phyloP scores from a whole-genome alignment of 2,329 filamentous ascomycete species.

The Colletotrichum aenigma region DNA sequence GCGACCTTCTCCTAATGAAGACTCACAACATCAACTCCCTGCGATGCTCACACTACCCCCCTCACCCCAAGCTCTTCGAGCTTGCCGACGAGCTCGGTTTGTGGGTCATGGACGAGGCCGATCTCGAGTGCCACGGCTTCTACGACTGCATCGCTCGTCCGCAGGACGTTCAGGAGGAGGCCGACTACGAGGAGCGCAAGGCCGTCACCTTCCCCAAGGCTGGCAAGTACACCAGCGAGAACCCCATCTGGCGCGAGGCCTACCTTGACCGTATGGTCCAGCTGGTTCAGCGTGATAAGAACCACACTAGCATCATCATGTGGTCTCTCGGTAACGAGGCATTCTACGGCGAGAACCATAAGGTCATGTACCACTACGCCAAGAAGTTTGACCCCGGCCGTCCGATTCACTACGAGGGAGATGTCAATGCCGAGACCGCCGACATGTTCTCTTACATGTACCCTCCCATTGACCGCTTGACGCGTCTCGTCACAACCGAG shows the following conservation, averaged over 20 bases:
- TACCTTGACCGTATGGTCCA: slow-evolving; percentile 72
- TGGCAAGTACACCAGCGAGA: slow-evolving; percentile 65
- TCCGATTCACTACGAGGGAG: slow-evolving; percentile 71
- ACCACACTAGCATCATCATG: slow-evolving; percentile 72
- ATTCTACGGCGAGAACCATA: slow-evolving; percentile 72
- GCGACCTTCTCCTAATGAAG: slow-evolving; percentile 72
- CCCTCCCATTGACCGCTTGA: slow-evolving; percentile 55
- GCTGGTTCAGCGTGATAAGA: slow-evolving; percentile 71
- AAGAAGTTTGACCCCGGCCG: slow-evolving; percentile 62
- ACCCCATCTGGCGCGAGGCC: slow-evolving; percentile 63
- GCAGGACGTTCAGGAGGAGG: slow-evolving; percentile 55
- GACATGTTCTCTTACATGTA: slow-evolving; percentile 77
- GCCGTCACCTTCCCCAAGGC: slow-evolving; percentile 57
- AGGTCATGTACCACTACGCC: slow-evolving; percentile 69
- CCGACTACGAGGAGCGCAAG: slow-evolving; percentile 66
- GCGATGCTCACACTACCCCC: slow-evolving; percentile 71
- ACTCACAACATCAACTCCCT: slow-evolving; percentile 73
- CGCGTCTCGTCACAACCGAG: slow-evolving; percentile 46
- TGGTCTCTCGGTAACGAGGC: slow-evolving; percentile 79
- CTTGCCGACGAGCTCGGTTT: slow-evolving; percentile 70
- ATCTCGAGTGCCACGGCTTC: slow-evolving; percentile 60
- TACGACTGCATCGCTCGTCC: slow-evolving; percentile 54
- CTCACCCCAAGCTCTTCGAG: slow-evolving; percentile 63
- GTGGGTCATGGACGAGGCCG: slow-evolving; percentile 60
- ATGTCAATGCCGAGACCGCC: slow-evolving; percentile 60